A percentile compares a stretch with the other conserved stretches of the same genome.
Conservation (phyloP, 1,139 yeast species). For the Suhomyces panamericanus region DNA sequence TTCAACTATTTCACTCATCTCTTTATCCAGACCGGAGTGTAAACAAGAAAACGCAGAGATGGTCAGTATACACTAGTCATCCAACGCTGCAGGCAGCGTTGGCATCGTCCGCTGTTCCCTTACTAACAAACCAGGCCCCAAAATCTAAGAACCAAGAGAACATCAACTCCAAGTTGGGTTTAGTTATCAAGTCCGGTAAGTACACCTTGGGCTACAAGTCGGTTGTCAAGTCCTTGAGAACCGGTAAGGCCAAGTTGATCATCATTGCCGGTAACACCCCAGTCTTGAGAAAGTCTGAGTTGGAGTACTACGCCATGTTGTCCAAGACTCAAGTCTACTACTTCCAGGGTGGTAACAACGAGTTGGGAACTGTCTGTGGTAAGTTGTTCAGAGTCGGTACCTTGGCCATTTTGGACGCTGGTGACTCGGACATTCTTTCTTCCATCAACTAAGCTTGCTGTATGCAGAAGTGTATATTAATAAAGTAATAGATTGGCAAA, state of each 20-base stretch:
- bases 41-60: constrained; percentile 77
- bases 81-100: background rate
- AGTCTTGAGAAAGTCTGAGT: constrained; percentile 99
- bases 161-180: constrained; percentile 97
- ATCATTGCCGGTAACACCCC: constrained; percentile 99
- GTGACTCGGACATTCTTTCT: constrained; percentile 98
- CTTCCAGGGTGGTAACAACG: constrained; percentile 99
- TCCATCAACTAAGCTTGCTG: constrained; percentile 29
- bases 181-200: constrained; percentile 98
- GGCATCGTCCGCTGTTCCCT: background rate
- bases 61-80: constrained; percentile 63
- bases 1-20: constrained; percentile 10
- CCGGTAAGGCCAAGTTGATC: constrained; percentile 98
- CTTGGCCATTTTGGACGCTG: constrained; percentile 93
- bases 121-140: constrained; percentile 81
- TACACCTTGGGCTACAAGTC: constrained; percentile 99
- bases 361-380: constrained; percentile 99
- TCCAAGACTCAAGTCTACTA: constrained; percentile 97
- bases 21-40: constrained; percentile 85
- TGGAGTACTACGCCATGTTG: constrained; percentile 99
- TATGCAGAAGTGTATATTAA: constrained; percentile 13
- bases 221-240: constrained; percentile 97
- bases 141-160: constrained; percentile 74
- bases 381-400: constrained; percentile 99
- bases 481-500: constrained; percentile 12